Evolutionary conservation across 345 rosid species (phyloP).

Genomic region (Salix dunnii): DNA sequence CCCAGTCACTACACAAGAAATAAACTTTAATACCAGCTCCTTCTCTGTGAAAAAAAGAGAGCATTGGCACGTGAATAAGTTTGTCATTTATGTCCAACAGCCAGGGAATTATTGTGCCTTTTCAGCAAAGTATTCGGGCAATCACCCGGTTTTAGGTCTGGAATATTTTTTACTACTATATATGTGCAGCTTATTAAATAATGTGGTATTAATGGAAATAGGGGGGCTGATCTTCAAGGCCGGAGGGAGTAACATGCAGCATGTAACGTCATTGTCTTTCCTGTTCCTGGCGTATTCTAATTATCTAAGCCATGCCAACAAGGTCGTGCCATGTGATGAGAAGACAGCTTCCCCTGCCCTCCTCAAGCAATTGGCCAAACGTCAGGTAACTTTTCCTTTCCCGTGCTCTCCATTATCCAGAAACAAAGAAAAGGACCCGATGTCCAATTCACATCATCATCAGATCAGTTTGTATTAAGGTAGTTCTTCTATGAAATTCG

Average conservation of each 20-base stretch:
- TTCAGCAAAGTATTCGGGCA: background rate
- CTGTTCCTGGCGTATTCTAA: conserved; percentile 27
- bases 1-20: background rate
- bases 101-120: conserved; percentile 9
- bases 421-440: background rate
- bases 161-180: background rate
- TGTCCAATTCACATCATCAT: background rate
- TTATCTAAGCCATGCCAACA: conserved; percentile 36
- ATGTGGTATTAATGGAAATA: background rate
- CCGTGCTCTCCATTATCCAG: background rate
- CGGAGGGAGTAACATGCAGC: conserved; percentile 42
- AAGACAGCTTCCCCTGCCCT: conserved; percentile 26
- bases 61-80: conserved; percentile 1
- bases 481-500: background rate
- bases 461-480: background rate
- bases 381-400: conserved; percentile 19
- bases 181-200: background rate
- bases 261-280: conserved; percentile 36
- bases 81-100: conserved; percentile 3
- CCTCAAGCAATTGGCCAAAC: conserved; percentile 31
- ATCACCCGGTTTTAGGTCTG: background rate
- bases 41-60: conserved; percentile 7
- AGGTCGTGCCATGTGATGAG: conserved; percentile 27
- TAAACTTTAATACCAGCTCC: background rate
- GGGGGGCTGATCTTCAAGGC: conserved; percentile 38